Evolutionary conservation across 1,139 yeast genomes (phyloP).

Genomic region (Arxiozyma slooffiae): DNA sequence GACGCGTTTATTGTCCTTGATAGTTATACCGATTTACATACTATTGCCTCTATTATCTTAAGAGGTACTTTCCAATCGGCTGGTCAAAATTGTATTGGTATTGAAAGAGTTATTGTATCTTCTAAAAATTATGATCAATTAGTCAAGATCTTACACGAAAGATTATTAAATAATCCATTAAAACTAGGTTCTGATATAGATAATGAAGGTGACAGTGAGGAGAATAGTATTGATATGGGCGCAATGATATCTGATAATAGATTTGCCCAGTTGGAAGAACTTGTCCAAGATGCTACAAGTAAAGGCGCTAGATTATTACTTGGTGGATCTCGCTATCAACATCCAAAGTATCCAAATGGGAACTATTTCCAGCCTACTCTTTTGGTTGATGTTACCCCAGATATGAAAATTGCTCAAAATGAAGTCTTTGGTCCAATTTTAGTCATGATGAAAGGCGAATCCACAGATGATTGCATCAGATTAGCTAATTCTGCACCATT

Average conservation of each 20-base stretch:
- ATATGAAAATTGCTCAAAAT: conserved; percentile 71
- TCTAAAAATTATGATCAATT: conserved; percentile 56
- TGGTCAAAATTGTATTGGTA: conserved; percentile 96
- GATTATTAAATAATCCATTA: conserved; percentile 43
- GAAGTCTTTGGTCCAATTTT: conserved; percentile 92
- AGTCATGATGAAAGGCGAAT: conserved; percentile 61
- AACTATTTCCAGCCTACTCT: conserved; percentile 87
- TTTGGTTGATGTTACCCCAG: conserved; percentile 65
- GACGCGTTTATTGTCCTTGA: conserved; percentile 84
- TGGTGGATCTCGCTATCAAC: conserved; percentile 73
- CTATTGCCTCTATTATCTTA: conserved; percentile 72
- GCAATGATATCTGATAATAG: conserved; percentile 80
- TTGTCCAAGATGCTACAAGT: conserved; percentile 62
- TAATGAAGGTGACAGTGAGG: conserved; percentile 33
- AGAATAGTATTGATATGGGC: conserved; percentile 88
- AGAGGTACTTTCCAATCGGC: conserved; percentile 95
- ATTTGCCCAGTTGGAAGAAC: conserved; percentile 52
- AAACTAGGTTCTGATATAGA: conserved; percentile 88
- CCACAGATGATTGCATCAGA: conserved; percentile 58
- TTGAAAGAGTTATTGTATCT: conserved; percentile 80
- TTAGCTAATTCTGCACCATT: conserved; percentile 80
- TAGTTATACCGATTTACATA: conserved; percentile 43
- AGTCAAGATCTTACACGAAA: conserved; percentile 43
- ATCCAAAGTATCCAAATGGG: conserved; percentile 92
- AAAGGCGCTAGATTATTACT: conserved; percentile 70